Evolutionary conservation across 2,329 filamentous ascomycete genomes (phyloP), one percentile per base, ranked within the genome.

Genomic region (Ophiocordyceps camponoti-leonardi): DNA sequence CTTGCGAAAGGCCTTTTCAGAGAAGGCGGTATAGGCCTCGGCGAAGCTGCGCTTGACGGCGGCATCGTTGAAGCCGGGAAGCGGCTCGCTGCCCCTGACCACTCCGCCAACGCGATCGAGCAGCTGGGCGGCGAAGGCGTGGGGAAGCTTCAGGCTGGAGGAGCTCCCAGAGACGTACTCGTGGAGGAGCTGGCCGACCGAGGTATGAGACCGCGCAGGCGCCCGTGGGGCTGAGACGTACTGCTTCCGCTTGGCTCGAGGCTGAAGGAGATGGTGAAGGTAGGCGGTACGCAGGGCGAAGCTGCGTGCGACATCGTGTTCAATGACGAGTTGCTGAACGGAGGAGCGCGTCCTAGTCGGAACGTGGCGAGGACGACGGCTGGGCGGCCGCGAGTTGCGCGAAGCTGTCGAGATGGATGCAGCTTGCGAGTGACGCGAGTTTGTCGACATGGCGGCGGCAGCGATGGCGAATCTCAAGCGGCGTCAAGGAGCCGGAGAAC

Each of bases 21-120:
- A 95, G 61, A 98, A 84, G 47, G 86, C 83, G 48, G 90, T 95
- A 59, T 95, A 82, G 51, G 94, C 94, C 52, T 86, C 85, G 46
- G 86, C 92, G 66, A 98, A 98, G 2, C 86, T 93, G 49, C 90
- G 77, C 66, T 94, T 95, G 51, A 98, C 81, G 23, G 82, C 71
- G n/a, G 84, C 72, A 67, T 98, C 92, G 58, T 83, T 85, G 65
- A 83, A 98, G 56, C 93, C 92, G 14, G 85, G 86, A 58, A 90
- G 74, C 53, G 72, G 79, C 65, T 96, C 92, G 49, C 73, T 83
- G 37, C 88, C 87, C 54, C 81, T 77, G 54, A 96, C 66, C 44
- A 94, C 82, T 30, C 81, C 81, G 47, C 83, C 81, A 59, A 94
- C 76, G 50, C 87, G 75, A 64, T 88, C 90, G 57, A 77, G 68